phyloP scores from a whole-genome alignment of 768 basidiomycete genomes.

The Dacryopinax primogenitus region DNA sequence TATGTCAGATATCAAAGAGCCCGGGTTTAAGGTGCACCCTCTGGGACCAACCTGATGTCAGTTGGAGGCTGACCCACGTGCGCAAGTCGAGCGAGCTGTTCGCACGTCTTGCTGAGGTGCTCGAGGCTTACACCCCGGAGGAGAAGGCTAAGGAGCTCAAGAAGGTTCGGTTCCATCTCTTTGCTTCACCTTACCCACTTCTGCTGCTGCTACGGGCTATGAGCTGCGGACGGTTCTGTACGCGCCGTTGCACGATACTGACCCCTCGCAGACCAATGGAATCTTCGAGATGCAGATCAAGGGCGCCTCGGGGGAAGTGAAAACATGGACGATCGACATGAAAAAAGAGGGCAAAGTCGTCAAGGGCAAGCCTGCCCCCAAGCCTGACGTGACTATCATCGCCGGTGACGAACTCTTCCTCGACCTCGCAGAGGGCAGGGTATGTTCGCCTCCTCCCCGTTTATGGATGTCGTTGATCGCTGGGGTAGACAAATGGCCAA shows the following conservation, averaged over 20 bases:
- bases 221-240: too few species aligned
- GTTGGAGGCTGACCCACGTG: not conserved
- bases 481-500: slow-evolving; percentile 63
- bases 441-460: slow-evolving; percentile 20
- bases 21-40: slow-evolving; percentile 53
- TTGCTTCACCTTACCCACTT: not conserved
- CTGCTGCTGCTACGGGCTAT: not conserved
- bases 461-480: not conserved
- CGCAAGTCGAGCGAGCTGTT: slow-evolving; percentile 56
- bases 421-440: slow-evolving; percentile 62
- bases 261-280: slow-evolving; percentile 53
- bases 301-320: slow-evolving; percentile 57
- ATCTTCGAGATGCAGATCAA: slow-evolving; percentile 76
- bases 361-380: slow-evolving; percentile 51
- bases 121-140: slow-evolving; percentile 40
- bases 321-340: slow-evolving; percentile 82
- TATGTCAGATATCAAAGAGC: slow-evolving; percentile 62
- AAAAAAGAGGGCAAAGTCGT: slow-evolving; percentile 70
- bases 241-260: too few species aligned
- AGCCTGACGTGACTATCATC: slow-evolving; percentile 72
- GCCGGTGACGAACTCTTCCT: slow-evolving; percentile 64
- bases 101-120: slow-evolving; percentile 38
- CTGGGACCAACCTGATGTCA: not conserved
- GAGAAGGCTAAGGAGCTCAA: slow-evolving; percentile 28
- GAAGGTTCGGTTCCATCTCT: slow-evolving; percentile 38